A percentile compares a stretch with the other conserved stretches of the same genome.
Conservation (phyloP, 2,329 filamentous ascomycete genomes). For the Ambrosiella cleistominuta region DNA sequence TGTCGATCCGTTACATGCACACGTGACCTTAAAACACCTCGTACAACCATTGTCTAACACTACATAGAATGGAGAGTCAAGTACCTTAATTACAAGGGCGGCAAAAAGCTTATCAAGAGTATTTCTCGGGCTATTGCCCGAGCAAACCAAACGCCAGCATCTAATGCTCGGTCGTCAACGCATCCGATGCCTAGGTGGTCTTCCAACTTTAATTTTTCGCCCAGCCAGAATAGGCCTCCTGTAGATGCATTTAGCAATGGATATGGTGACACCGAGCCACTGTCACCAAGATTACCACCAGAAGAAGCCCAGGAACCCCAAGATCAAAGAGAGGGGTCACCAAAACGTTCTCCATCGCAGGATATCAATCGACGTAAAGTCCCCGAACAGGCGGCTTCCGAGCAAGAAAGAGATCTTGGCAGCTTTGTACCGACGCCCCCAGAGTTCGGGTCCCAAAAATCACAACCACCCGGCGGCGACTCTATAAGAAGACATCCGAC, state of each 20-base stretch:
- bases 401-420: neutral
- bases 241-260: neutral
- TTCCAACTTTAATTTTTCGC: constrained; percentile 17
- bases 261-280: constrained; percentile 1
- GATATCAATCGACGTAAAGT: neutral
- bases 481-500: constrained; percentile 14
- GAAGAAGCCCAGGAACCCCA: neutral
- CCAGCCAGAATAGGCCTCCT: constrained; percentile 12
- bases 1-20: neutral
- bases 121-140: constrained; percentile 54
- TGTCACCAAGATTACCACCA: neutral
- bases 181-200: constrained; percentile 13
- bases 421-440: constrained; percentile 7
- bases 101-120: constrained; percentile 85
- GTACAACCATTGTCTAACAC: constrained; percentile 30
- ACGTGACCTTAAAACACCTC: neutral
- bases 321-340: neutral
- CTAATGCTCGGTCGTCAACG: neutral
- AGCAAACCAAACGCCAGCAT: constrained; percentile 34
- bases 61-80: constrained; percentile 68
- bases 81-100: constrained; percentile 88
- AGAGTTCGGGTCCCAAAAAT: neutral
- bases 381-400: neutral
- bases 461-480: neutral
- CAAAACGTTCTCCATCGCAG: neutral